A percentile compares a stretch with the other conserved stretches of the same genome.
phyloP scores from a whole-genome alignment of 2,329 filamentous ascomycete genomes.

The Periconia macrospinosa region DNA sequence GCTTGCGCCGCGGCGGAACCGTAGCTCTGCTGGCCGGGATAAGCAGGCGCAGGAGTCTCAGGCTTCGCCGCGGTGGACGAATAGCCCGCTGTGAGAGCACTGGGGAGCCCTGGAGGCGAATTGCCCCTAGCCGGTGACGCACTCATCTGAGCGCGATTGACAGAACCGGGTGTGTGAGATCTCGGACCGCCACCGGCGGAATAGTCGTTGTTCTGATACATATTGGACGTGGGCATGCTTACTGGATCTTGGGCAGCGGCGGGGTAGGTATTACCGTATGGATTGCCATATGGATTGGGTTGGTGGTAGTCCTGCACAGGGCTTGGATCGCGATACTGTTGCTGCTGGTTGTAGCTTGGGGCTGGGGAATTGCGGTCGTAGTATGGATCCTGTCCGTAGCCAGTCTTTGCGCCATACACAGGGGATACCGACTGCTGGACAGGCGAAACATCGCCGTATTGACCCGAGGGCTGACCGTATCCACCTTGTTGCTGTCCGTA shows the following conservation, averaged over 20 bases:
- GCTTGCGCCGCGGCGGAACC: conserved; percentile 1
- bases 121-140: background rate
- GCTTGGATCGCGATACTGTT: conserved; percentile 14
- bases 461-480: conserved; percentile 7
- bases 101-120: conserved; percentile 5
- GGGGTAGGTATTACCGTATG: conserved; percentile 1
- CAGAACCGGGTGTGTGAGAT: background rate
- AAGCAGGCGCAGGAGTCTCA: conserved; percentile 7
- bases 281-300: background rate
- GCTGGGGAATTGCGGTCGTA: conserved; percentile 8
- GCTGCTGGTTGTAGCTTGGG: conserved; percentile 6
- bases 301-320: background rate
- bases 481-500: conserved; percentile 20
- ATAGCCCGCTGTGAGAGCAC: conserved; percentile 6
- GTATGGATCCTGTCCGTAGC: conserved; percentile 9
- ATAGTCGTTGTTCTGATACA: conserved; percentile 5
- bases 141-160: background rate
- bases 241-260: background rate
- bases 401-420: conserved; percentile 18
- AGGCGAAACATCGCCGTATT: conserved; percentile 15
- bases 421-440: conserved; percentile 14
- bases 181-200: conserved; percentile 4
- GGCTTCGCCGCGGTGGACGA: conserved; percentile 13
- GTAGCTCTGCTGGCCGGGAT: conserved; percentile 14
- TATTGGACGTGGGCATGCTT: background rate